Evolutionary conservation across 805 yeast species (phyloP).

Genomic region (Wickerhamomyces canadensis): DNA sequence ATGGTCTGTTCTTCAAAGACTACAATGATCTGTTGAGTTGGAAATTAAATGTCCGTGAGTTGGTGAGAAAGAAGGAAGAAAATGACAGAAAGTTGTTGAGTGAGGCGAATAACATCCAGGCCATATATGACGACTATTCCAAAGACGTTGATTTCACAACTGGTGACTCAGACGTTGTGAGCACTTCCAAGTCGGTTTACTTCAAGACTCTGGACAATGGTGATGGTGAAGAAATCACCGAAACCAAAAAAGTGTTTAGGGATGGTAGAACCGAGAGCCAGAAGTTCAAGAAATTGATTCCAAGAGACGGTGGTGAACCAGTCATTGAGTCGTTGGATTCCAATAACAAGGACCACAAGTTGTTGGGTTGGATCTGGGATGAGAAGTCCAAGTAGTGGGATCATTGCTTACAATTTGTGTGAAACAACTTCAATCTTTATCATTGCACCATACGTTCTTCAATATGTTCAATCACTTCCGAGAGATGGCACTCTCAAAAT

Average conservation of each 20-base stretch:
- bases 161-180: conserved; percentile 26
- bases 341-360: conserved; percentile 1
- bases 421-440: too few species aligned
- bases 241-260: conserved; percentile 30
- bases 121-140: conserved; percentile 21
- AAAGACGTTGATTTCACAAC: conserved; percentile 15
- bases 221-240: conserved; percentile 34
- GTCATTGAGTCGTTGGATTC: conserved; percentile 20
- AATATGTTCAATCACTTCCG: too few species aligned
- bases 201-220: conserved; percentile 37
- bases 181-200: conserved; percentile 32
- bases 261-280: conserved; percentile 38
- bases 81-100: conserved; percentile 6
- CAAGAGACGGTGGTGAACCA: conserved; percentile 33
- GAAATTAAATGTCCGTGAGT: conserved; percentile 49
- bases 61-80: conserved; percentile 34
- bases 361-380: conserved; percentile 21
- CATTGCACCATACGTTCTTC: too few species aligned
- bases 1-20: conserved; percentile 59
- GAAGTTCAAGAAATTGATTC: conserved; percentile 32
- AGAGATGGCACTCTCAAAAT: too few species aligned
- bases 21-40: conserved; percentile 64
- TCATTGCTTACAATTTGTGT: too few species aligned
- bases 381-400: background rate
- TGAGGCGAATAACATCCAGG: conserved; percentile 11